Evolutionary conservation across 345 rosid species (phyloP), one percentile per base, ranked within the genome.

Genomic region (Gossypium raimondii): DNA sequence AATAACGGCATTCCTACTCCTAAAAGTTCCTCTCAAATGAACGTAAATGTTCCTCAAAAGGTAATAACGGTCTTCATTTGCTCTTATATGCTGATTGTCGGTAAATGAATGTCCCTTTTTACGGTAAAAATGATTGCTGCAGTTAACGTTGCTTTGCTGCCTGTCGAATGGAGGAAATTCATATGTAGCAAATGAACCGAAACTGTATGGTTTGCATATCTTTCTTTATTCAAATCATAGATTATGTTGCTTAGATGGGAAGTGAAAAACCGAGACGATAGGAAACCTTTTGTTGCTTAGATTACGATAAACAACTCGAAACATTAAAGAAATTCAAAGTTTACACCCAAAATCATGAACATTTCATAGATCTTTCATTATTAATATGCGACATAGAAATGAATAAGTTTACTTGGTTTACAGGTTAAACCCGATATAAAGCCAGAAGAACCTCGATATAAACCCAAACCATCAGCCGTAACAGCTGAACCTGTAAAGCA

Each of bases 391-490:
- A 41, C 27, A 14, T 18, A 38, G 29, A 44, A 50, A 76, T 71
- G 38, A 24, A 67, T 9, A 14, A 25, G 22, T 52, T 53, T n/a
- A 58, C 58, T 73, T 68, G 53, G 11, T 76, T 52, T 62, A 18
- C 81, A 89, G 90, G 87, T 80, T 47, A 50, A 7, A 41, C 67
- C 76, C 14, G 57, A 67, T 61, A 61, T 77, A 76, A 83, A 78
- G 58, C 79, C 51, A 3, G 81, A 55, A 62, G 80, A 83, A 59
- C 77, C 74, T 7, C 56, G 52, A 57, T 78, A 73, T 73, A 85
- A 77, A 48, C 57, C 78, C 51, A 78, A 82, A 80, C 78, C 80
- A 16, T 66, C 78, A 74, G 80, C 74, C 51, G 12, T 76, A 17
- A 67, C 70, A 64, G 74, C 78, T 56, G 75, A 85, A 67, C 51